Base-by-base conservation (phyloP, 179 eudicot species). In the Beta lomatogona region DNA sequence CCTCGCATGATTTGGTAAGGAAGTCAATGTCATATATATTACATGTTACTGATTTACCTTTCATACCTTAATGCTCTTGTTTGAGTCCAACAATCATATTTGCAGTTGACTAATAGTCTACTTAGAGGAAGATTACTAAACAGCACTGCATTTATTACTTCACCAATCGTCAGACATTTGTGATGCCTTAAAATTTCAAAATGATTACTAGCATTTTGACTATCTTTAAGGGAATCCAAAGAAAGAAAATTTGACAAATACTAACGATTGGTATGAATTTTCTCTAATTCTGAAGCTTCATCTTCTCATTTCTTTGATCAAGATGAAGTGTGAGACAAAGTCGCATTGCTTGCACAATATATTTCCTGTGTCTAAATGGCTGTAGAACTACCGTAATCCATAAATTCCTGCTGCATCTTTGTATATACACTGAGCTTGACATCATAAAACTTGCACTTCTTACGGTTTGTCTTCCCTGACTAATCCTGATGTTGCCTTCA, bases 1-100 rank as follows among this genome's bases (percentile, higher is more conserved):
- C 99, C 22, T 94, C 99, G 21, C 98, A 96, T 88, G 99, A 96
- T 84, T 85, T 96, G 93, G 99, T 94, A 88, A 87, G 93, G 79
- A 44, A 50, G 55, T 21, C 67, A 19, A n/a, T 14, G 10, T 63
- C 74, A 41, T 80, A 61, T 53, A 14, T 67, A 66, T 67, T 25
- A 13, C 9, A 0, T 22, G 25, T 53, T 58, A 73, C n/a, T 7
- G 48, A 28, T 25, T 59, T 57, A 46, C 11, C 52, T 58, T 53
- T 16, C 13, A 18, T 74, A 22, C 66, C 44, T 46, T 58, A 31
- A 15, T 48, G 58, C 8, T 36, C 63, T 69, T 41, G 1, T 63
- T 48, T 14, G 46, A 0, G 16, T 64, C 63, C 14, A 9, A 22
- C 4, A 8, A 11, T 25, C 28, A 5, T n/a, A 46, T 18, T 0